Conservation (phyloP, 2,329 filamentous ascomycete genomes). For the Claviceps humidiphila region DNA sequence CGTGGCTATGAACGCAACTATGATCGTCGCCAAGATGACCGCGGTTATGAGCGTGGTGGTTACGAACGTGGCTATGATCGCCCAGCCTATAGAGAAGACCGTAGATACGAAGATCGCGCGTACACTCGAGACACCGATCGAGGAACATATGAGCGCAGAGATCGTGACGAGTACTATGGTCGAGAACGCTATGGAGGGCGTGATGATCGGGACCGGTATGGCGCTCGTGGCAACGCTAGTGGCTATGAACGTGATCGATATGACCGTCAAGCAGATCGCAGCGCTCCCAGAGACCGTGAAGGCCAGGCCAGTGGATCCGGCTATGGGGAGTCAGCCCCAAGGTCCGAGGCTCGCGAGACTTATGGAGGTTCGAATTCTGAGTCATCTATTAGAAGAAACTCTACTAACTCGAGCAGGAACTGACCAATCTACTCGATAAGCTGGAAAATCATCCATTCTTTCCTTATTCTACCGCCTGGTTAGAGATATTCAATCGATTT, state of each 20-base stretch:
- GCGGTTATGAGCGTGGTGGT: constrained; percentile 25
- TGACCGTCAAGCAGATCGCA: constrained; percentile 31
- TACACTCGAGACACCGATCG: constrained; percentile 46
- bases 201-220: constrained; percentile 32
- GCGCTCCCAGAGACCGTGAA: constrained; percentile 26
- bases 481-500: not conserved
- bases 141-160: constrained; percentile 38
- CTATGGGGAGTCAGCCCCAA: constrained; percentile 28
- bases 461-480: not conserved
- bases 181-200: constrained; percentile 28
- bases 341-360: constrained; percentile 29
- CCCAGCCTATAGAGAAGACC: constrained; percentile 20
- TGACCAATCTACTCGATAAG: constrained; percentile 13
- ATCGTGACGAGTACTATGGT: constrained; percentile 26
- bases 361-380: constrained; percentile 27
- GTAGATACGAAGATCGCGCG: constrained; percentile 32
- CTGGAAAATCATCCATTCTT: not conserved
- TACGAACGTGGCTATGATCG: constrained; percentile 37
- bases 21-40: constrained; percentile 33
- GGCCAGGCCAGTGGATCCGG: constrained; percentile 22
- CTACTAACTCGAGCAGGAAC: constrained; percentile 20
- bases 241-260: constrained; percentile 37
- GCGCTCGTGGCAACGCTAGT: constrained; percentile 25
- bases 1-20: constrained; percentile 31
- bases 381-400: not conserved